Conservation (phyloP, 192 early-diverging fungal genomes). For the Entrophospora sp. region DNA sequence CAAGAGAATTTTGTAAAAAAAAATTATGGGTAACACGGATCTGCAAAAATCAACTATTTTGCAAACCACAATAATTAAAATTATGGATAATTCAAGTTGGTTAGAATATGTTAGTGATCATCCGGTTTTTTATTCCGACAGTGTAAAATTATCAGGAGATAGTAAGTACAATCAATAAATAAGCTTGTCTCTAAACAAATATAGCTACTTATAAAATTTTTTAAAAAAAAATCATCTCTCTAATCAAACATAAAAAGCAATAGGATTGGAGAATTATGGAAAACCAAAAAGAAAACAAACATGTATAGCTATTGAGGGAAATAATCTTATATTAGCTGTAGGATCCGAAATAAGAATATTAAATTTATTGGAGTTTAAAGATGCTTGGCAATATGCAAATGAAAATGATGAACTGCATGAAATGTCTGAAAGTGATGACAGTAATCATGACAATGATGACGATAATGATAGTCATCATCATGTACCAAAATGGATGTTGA, state of each 20-base stretch:
- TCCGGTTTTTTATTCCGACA: neutral
- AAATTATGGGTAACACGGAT: too few relatives aligned
- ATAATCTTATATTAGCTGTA: constrained; percentile 7
- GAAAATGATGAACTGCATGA: neutral
- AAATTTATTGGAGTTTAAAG: constrained; percentile 10
- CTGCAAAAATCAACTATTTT: too few relatives aligned
- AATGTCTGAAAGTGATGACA: too few relatives aligned
- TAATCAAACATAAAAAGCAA: neutral
- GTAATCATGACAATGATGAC: neutral
- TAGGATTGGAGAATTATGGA: neutral
- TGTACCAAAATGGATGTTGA: neutral
- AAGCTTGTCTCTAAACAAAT: neutral
- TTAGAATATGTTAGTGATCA: neutral
- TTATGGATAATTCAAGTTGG: too few relatives aligned
- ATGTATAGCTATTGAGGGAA: neutral
- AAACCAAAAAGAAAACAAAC: constrained; percentile 1
- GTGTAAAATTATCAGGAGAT: neutral
- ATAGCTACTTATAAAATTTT: neutral
- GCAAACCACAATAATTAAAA: too few relatives aligned
- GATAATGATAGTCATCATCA: too few relatives aligned
- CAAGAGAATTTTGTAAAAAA: too few relatives aligned
- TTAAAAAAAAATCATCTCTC: neutral
- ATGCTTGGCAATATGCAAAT: neutral
- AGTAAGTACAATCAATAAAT: neutral
- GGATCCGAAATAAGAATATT: constrained; percentile 8